These are phyloP conservation scores for Pouteria campechiana DNA, from an alignment of 179 eudicot genomes.

Conservation along the genomic window DNA sequence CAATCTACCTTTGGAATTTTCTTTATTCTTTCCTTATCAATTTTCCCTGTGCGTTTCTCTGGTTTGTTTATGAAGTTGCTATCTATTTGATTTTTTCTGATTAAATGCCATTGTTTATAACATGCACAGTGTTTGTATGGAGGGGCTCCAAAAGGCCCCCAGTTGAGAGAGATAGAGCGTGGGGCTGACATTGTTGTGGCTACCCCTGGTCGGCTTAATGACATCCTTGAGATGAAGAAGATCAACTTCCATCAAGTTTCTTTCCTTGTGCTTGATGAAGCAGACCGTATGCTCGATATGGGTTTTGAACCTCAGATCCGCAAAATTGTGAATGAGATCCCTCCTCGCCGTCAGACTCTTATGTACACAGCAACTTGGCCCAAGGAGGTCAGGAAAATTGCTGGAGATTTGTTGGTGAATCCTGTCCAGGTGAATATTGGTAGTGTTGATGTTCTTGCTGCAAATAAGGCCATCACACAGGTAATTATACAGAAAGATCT, in stretches of 20 bases:
- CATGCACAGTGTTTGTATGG: constrained; percentile 71
- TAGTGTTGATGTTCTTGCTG: constrained; percentile 65
- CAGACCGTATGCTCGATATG: constrained; percentile 89
- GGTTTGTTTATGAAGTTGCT: neutral
- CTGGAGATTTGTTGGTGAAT: constrained; percentile 57
- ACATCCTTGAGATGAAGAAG: constrained; percentile 65
- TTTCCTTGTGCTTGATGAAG: constrained; percentile 73
- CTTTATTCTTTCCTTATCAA: neutral
- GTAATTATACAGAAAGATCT: no score
- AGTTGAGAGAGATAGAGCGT: constrained; percentile 55
- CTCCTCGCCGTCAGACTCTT: constrained; percentile 73
- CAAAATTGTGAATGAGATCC: constrained; percentile 75
- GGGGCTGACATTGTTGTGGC: constrained; percentile 81
- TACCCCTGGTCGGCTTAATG: constrained; percentile 88
- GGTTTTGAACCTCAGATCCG: constrained; percentile 88
- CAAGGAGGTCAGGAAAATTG: constrained; percentile 68
- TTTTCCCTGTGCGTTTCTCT: neutral
- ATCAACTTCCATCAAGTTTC: constrained; percentile 64
- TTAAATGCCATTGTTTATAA: neutral
- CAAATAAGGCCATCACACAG: constrained; percentile 83
- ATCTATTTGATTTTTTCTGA: neutral
- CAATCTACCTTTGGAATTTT: no score
- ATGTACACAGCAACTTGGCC: constrained; percentile 95
- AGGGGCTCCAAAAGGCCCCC: constrained; percentile 70
- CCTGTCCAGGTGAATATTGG: constrained; percentile 82